A percentile compares a stretch with the other conserved stretches of the same genome.
These are phyloP conservation scores for Nissolia schottii DNA, from an alignment of 306 rosid genomes.

Conservation along the genomic window DNA sequence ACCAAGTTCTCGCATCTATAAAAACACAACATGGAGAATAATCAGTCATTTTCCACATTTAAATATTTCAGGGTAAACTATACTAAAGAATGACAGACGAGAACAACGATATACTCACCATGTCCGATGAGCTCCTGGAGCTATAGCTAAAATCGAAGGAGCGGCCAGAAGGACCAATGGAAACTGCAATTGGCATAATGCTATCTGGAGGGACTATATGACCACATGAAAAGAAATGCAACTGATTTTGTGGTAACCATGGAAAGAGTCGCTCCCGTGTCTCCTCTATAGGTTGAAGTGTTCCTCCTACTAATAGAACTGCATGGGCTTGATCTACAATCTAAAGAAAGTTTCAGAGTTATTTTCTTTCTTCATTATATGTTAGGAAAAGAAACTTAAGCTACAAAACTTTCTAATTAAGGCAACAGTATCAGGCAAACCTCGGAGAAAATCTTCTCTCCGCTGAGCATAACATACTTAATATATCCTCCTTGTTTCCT, in stretches of 20 bases:
- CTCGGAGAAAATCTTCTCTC: slow-evolving; percentile 90
- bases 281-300: slow-evolving; percentile 93
- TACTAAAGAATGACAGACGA: slow-evolving; percentile 11
- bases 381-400: not conserved
- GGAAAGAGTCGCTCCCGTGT: slow-evolving; percentile 89
- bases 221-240: slow-evolving; percentile 83
- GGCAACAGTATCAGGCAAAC: slow-evolving; percentile 40
- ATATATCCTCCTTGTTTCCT: slow-evolving; percentile 59
- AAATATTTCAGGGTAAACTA: not conserved
- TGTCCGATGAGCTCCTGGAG: slow-evolving; percentile 63
- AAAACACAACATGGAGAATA: slow-evolving; percentile 24
- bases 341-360: slow-evolving; percentile 43
- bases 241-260: slow-evolving; percentile 50
- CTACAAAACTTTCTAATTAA: not conserved
- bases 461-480: slow-evolving; percentile 88
- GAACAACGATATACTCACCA: slow-evolving; percentile 38
- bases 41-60: slow-evolving; percentile 5
- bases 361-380: slow-evolving; percentile 15
- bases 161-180: slow-evolving; percentile 82
- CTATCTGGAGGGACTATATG: slow-evolving; percentile 88
- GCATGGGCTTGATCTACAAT: slow-evolving; percentile 86
- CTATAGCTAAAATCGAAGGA: slow-evolving; percentile 81
- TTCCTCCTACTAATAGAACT: slow-evolving; percentile 84
- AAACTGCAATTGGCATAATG: slow-evolving; percentile 77
- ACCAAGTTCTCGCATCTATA: slow-evolving; percentile 82